Percentiles rank a stretch among this genome's conserved stretches.
phyloP scores from a whole-genome alignment of 495 filamentous ascomycete genomes.

The Sabuloglossum arenarium region DNA sequence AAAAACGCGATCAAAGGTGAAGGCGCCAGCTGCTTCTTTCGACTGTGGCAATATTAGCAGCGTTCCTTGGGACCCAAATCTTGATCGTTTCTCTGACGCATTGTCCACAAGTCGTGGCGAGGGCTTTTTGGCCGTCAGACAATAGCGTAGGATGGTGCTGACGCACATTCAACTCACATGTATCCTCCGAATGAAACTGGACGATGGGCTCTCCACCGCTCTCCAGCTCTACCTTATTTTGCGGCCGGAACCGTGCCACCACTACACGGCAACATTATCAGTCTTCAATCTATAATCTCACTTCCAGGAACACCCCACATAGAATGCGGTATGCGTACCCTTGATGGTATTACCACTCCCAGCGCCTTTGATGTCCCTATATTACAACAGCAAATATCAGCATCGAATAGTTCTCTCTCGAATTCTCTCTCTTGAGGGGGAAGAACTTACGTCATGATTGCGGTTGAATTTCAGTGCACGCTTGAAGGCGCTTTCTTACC shows the following conservation, averaged over 20 bases:
- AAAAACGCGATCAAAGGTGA: conserved; percentile 96
- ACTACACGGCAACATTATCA: conserved; percentile 23
- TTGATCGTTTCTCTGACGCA: background rate
- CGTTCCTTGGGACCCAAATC: background rate
- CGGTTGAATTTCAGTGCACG: background rate
- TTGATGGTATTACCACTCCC: conserved; percentile 49
- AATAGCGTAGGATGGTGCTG: background rate
- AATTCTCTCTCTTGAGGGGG: background rate
- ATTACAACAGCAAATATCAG: background rate
- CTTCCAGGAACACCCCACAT: background rate
- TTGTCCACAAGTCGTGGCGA: background rate
- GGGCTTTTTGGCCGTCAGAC: background rate
- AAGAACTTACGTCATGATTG: conserved; percentile 29
- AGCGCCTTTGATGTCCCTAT: conserved; percentile 11
- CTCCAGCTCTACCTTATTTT: conserved; percentile 79
- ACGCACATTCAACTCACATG: conserved; percentile 65
- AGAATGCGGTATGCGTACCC: conserved; percentile 25
- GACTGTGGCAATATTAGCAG: conserved; percentile 32
- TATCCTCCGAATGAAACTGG: conserved; percentile 69
- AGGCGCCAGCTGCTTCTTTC: conserved; percentile 58
- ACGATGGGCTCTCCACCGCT: conserved; percentile 86
- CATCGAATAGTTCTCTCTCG: conserved; percentile 2
- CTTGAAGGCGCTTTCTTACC: background rate
- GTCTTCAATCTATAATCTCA: background rate
- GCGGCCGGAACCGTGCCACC: conserved; percentile 90